Conservation (phyloP, 164 flowering plant species). For the Brasenia schreberi region DNA sequence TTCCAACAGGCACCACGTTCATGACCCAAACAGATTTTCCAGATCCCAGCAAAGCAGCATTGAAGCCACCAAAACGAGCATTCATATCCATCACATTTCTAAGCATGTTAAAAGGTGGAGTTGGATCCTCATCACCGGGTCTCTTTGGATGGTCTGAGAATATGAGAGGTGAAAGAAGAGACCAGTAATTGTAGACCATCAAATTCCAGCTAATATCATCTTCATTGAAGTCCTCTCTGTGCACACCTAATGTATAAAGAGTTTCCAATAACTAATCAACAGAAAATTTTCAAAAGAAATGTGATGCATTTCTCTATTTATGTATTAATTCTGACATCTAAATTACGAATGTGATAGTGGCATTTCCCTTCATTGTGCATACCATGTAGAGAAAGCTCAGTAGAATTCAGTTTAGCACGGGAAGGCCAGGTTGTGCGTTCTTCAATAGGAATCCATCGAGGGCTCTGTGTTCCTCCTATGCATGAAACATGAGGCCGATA, state of each 20-base stretch:
- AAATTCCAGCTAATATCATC: slow-evolving; percentile 48
- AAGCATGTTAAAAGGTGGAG: slow-evolving; percentile 93
- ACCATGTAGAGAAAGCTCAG: slow-evolving; percentile 29
- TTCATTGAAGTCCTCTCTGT: slow-evolving; percentile 54
- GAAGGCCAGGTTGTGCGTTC: slow-evolving; percentile 71
- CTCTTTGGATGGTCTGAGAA: slow-evolving; percentile 99
- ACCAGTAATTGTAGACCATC: slow-evolving; percentile 73
- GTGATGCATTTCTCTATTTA: too few species aligned
- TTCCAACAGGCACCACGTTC: slow-evolving; percentile 86
- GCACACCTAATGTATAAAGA: slow-evolving; percentile 33
- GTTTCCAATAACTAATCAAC: neutral
- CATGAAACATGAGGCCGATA: slow-evolving; percentile 80
- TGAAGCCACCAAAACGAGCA: slow-evolving; percentile 86
- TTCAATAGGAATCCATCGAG: slow-evolving; percentile 81
- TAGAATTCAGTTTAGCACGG: slow-evolving; percentile 39
- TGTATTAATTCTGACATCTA: neutral
- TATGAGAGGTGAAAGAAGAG: slow-evolving; percentile 84
- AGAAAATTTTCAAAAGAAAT: neutral
- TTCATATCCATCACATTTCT: slow-evolving; percentile 98
- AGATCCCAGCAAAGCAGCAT: slow-evolving; percentile 68
- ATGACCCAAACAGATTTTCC: slow-evolving; percentile 92
- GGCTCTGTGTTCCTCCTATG: slow-evolving; percentile 76
- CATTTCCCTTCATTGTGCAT: neutral
- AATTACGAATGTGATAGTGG: neutral
- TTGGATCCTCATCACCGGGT: slow-evolving; percentile 98